Evolutionary conservation across 2,329 filamentous ascomycete genomes (phyloP), one percentile per base, ranked within the genome.

Genomic region (Alternaria metachromatica): DNA sequence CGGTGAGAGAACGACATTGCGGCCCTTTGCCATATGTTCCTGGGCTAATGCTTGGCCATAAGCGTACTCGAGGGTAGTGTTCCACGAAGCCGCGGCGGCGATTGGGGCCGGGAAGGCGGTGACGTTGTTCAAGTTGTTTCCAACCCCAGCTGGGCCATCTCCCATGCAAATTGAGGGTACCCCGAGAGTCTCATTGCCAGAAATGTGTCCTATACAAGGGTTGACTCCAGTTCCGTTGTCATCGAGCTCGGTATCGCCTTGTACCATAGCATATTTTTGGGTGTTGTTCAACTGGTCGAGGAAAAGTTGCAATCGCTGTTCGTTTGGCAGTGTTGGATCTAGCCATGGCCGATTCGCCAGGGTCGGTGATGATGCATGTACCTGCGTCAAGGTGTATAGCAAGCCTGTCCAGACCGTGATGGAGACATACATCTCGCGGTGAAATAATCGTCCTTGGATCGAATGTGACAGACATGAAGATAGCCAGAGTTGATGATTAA

Each of bases 1-100:
- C 25, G 64, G 60, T 25, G 59, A 55, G n/a, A 59, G 30, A 28
- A 62, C 26, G 21, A 62, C 48, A 43, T 62, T 54, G 33, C 48
- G 48, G 3, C 49, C 49, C 37, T 60, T 55, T 23, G 48, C 57
- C 48, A 45, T 54, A 37, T 54, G 48, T 4, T 60, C 57, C 1
- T 45, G 37, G n/a, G 48, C 49, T 30, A 55, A 33, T 43, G 49
- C 57, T 54, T 54, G 48, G 26, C 57, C 57, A 13, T 54, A 54
- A 6, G 48, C 48, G 26, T 60, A 60, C 46, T 54, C 37, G 15
- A 60, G 49, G 20, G 33, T 13, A 6, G 23, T 26, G 4, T 55
- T 23, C 57, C 49, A 60, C 18, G 57, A 54, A 25, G 48, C 41
- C 3, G 48, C 57, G 12, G 37, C 48, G 15, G 26, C 37, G 4